These are phyloP conservation scores for Pythium rishiriense DNA, from an alignment of 352 stramenopile species.

Conservation along the genomic window DNA sequence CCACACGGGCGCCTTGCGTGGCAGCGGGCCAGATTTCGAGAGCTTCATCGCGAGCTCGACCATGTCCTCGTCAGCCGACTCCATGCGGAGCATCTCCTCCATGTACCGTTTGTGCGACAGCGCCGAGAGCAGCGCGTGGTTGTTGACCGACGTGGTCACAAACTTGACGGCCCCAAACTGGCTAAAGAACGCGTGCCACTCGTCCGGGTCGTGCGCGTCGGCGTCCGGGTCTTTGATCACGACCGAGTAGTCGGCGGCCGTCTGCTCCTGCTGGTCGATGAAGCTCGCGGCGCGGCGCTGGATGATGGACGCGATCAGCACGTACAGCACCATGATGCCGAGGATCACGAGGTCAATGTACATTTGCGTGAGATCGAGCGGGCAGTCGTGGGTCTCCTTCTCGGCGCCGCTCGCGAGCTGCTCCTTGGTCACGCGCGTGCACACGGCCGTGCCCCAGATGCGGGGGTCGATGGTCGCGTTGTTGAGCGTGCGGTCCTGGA, in stretches of 20 bases:
- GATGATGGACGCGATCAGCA: slow-evolving; percentile 38
- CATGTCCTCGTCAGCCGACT: slow-evolving; percentile 40
- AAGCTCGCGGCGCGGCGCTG: slow-evolving; percentile 45
- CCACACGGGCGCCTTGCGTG: slow-evolving; percentile 21
- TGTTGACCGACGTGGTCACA: slow-evolving; percentile 66
- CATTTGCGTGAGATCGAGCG: slow-evolving; percentile 49
- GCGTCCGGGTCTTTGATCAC: slow-evolving; percentile 71
- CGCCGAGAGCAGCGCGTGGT: slow-evolving; percentile 54
- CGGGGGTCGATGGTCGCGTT: slow-evolving; percentile 44
- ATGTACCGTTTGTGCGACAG: slow-evolving; percentile 66
- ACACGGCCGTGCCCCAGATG: slow-evolving; percentile 58
- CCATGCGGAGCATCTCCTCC: slow-evolving; percentile 72
- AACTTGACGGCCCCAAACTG: slow-evolving; percentile 75
- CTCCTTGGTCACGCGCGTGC: slow-evolving; percentile 37
- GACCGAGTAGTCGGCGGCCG: slow-evolving; percentile 68
- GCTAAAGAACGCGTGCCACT: slow-evolving; percentile 68
- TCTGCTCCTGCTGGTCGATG: slow-evolving; percentile 65
- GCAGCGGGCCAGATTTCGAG: slow-evolving; percentile 33
- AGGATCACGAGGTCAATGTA: slow-evolving; percentile 60
- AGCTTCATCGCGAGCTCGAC: slow-evolving; percentile 38
- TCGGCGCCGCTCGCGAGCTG: slow-evolving; percentile 22
- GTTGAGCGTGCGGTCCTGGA: slow-evolving; percentile 33
- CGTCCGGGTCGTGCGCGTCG: slow-evolving; percentile 61
- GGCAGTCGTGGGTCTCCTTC: slow-evolving; percentile 45
- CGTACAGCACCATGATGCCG: slow-evolving; percentile 50